These are phyloP conservation scores for Penicillium thymicola DNA, from an alignment of 2,329 filamentous ascomycete genomes.

Conservation along the genomic window DNA sequence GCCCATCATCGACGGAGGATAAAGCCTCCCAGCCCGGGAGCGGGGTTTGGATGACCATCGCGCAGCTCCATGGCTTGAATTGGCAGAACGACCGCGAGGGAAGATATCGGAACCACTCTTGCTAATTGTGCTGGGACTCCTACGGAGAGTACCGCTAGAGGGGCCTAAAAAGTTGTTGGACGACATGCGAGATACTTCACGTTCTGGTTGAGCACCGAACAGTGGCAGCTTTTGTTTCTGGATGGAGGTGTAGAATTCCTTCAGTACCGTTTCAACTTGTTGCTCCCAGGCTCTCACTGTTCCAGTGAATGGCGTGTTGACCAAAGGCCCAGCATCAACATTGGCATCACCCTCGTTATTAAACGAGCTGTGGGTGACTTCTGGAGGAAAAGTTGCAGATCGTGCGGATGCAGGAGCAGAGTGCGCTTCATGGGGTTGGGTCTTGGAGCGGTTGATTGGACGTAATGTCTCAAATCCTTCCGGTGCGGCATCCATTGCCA, in stretches of 20 bases:
- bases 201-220: constrained; percentile 63
- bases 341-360: constrained; percentile 28
- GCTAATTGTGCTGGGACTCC: constrained; percentile 86
- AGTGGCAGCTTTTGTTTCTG: constrained; percentile 81
- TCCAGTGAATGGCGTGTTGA: constrained; percentile 73
- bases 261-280: constrained; percentile 85
- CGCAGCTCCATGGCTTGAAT: constrained; percentile 61
- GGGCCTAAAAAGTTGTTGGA: constrained; percentile 68
- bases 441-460: constrained; percentile 25
- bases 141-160: constrained; percentile 65
- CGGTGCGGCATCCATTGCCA: constrained; percentile 68
- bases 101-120: constrained; percentile 81
- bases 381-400: constrained; percentile 19
- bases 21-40: constrained; percentile 67
- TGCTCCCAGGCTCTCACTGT: constrained; percentile 77
- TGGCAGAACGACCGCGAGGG: constrained; percentile 66
- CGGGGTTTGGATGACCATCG: constrained; percentile 84
- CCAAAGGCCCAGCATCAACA: constrained; percentile 60
- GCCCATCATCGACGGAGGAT: constrained; percentile 75
- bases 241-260: constrained; percentile 88
- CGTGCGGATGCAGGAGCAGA: constrained; percentile 21
- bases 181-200: constrained; percentile 36
- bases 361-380: constrained; percentile 12
- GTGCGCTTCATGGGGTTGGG: constrained; percentile 40
- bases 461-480: constrained; percentile 61